Base-by-base conservation (phyloP, 2,329 filamentous ascomycete genomes). In the Penicillium sp. region DNA sequence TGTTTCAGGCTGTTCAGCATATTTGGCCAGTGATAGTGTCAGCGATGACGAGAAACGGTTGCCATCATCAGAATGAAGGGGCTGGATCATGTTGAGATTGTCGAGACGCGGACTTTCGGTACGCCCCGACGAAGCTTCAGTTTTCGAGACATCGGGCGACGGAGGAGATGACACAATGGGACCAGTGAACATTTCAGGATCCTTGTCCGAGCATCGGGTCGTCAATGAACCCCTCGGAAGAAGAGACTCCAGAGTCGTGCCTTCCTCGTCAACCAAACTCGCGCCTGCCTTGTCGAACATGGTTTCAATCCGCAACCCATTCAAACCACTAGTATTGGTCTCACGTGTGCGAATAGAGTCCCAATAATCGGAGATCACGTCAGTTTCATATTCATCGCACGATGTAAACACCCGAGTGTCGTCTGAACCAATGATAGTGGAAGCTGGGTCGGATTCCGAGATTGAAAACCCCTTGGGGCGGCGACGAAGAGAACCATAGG, bases 331-430 rank as follows among this genome's bases (percentile, higher is more conserved):
- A 46, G 75, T 79, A 54, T 75, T 73, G 13, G 80, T 81, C 43
- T 77, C 77, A 58, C 79, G 75, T 9, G 81, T 84, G 50, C 79
- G 80, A 50, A 83, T 71, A 41, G 82, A 84, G 66, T 84, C 82
- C 68, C 80, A 84, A 19, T 78, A 82, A 55, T 84, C 82, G 57
- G 80, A 83, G 58, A 80, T 76, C 54, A 80, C 74, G 57, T 84
- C 82, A 40, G 77, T 77, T 53, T 82, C 82, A 58, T 83, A 80
- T 56, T 83, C 81, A 53, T 83, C 80, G 27, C 76, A 73, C 18
- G 79, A 82, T 34, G 76, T 77, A 54, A 81, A 73, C 27, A 77
- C 73, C 47, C 78, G 76, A 54, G 77, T 77, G 58, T 84, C 82
- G 60, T 85, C 82, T 25, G 82, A 84, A 14, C 79, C 81, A 44